phyloP scores from a whole-genome alignment of 495 filamentous ascomycete species.

The Parathielavia appendiculata region DNA sequence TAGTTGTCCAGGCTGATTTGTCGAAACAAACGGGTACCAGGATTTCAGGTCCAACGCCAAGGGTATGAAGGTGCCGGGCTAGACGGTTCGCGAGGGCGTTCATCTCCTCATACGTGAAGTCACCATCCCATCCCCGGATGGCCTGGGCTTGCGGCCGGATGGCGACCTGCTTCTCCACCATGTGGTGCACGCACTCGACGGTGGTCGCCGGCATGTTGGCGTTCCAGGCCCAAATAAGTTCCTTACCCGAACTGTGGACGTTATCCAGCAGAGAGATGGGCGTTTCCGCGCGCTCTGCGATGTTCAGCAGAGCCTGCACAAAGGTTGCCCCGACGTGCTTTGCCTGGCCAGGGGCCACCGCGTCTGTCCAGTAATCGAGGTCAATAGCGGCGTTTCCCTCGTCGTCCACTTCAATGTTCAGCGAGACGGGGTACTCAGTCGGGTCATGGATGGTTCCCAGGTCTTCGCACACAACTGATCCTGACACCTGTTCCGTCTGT shows the following conservation, averaged over 20 bases:
- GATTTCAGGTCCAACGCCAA: slow-evolving; percentile 48
- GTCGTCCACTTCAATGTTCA: slow-evolving; percentile 51
- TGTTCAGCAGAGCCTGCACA: slow-evolving; percentile 41
- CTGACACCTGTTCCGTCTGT: not conserved
- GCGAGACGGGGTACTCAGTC: slow-evolving; percentile 50
- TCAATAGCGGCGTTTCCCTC: slow-evolving; percentile 42
- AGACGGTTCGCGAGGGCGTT: slow-evolving; percentile 33
- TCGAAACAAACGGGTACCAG: slow-evolving; percentile 47
- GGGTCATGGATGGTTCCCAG: slow-evolving; percentile 46
- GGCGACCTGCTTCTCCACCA: slow-evolving; percentile 22
- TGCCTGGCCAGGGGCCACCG: slow-evolving; percentile 37
- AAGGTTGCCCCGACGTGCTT: slow-evolving; percentile 48
- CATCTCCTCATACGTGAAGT: slow-evolving; percentile 47
- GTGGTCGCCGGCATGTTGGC: slow-evolving; percentile 19
- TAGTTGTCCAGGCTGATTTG: slow-evolving; percentile 45
- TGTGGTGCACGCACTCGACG: slow-evolving; percentile 17
- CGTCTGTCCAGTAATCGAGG: slow-evolving; percentile 54
- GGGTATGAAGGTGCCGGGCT: slow-evolving; percentile 35
- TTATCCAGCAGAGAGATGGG: slow-evolving; percentile 13
- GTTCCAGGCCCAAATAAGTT: slow-evolving; percentile 25
- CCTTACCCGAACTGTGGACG: slow-evolving; percentile 14
- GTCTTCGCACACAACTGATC: slow-evolving; percentile 18
- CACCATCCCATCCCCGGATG: slow-evolving; percentile 47
- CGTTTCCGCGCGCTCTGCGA: slow-evolving; percentile 33
- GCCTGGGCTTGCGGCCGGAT: slow-evolving; percentile 22